Evolutionary conservation across 345 rosid species (phyloP), one percentile per base, ranked within the genome.

Genomic region (Sapria himalayana): DNA sequence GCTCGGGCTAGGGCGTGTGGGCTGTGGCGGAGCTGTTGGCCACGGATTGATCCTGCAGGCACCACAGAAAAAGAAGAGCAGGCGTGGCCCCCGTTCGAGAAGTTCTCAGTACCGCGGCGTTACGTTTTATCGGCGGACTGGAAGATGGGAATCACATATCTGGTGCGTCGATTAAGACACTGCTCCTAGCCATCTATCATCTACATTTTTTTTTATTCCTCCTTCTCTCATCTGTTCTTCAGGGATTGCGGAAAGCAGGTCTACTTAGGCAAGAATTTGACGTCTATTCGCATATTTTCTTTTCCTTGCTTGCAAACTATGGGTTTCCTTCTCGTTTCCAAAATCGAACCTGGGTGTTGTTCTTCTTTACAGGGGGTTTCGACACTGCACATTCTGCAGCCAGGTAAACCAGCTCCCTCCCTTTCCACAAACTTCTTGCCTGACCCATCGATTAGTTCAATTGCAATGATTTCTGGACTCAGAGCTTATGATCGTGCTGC

Each of bases 111-210:
- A 77, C 53, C 68, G 99, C 14, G 99, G 99, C 4, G 95, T 84
- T 47, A 91, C 99, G 33, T 91, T 84, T 68, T 91, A 91, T 62
- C 70, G 95, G 42, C 49, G 99, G 47, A 91, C 99, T 15, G 94
- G 99, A 39, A 67, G 99, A 31, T 91, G 99, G 99, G 99, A 91
- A 40, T 91, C 99, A 4, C 99, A 91, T 58, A 91, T 91, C 47
- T 91, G 95, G 99, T 91, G 32, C 18, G 64, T 48, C 15, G 0
- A n/a, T 19, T 15, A 7, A 29, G 0, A 48, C 6, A 17, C 2
- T 27, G 12, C 22, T 19, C n/a, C n/a, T n/a, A n/a, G n/a, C n/a
- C n/a, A n/a, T n/a, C n/a, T n/a, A n/a, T 1, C 20, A 9, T 38
- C 37, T 12, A 37, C 41, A 19, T 14, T 7, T 33, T n/a, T 45